Percentiles rank a stretch among this genome's conserved stretches.
Conservation (phyloP, 108 stramenopile genomes). For the Pseudonitzschia multistriata region DNA sequence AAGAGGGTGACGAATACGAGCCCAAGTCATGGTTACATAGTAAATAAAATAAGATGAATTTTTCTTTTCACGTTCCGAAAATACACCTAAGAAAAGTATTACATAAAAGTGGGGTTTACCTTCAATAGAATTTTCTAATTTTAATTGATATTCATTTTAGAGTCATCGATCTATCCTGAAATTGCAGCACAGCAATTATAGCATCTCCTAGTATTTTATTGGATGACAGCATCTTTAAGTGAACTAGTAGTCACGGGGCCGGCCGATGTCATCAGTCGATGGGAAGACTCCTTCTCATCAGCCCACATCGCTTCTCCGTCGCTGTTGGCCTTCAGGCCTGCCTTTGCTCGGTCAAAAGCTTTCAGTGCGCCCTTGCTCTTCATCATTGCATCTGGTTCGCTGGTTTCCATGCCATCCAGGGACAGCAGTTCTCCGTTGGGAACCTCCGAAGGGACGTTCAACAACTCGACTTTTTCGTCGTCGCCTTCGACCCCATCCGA, state of each 20-base stretch:
- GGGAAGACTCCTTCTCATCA: constrained; percentile 31
- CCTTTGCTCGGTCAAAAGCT: constrained; percentile 74
- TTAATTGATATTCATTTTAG: background rate
- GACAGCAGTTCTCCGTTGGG: constrained; percentile 74
- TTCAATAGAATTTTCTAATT: background rate
- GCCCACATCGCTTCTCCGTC: constrained; percentile 60
- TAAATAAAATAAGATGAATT: too few species aligned
- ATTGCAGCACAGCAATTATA: background rate
- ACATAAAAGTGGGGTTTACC: too few species aligned
- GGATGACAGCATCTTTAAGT: constrained; percentile 51
- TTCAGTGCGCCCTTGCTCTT: constrained; percentile 89
- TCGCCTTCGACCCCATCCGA: constrained; percentile 63
- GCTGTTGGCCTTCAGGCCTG: constrained; percentile 47
- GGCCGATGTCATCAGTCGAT: constrained; percentile 54
- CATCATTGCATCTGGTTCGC: constrained; percentile 75
- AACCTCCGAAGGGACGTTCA: constrained; percentile 65
- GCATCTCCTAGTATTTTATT: constrained; percentile 13
- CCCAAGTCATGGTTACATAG: too few species aligned
- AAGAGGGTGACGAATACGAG: too few species aligned
- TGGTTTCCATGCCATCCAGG: constrained; percentile 66
- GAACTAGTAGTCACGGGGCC: constrained; percentile 59
- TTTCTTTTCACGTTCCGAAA: background rate
- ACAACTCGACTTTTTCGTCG: constrained; percentile 65
- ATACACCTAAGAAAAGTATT: too few species aligned
- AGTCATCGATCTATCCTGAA: background rate